These are phyloP conservation scores for Elsinoe arachidis DNA, from an alignment of 2,329 filamentous ascomycete genomes.

Conservation along the genomic window DNA sequence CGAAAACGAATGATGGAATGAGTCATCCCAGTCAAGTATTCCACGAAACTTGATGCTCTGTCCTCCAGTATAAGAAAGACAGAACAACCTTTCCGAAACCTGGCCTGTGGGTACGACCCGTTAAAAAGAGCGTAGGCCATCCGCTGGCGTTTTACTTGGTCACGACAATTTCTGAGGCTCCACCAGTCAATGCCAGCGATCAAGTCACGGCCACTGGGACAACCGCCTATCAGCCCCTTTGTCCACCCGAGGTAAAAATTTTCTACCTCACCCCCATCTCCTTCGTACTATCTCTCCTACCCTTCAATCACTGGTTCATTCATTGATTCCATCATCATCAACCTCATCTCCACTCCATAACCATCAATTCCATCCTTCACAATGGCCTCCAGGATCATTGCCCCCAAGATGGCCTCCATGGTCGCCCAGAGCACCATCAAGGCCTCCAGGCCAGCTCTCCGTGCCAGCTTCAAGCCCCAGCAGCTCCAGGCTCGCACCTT, in stretches of 20 bases:
- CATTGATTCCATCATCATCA: constrained; percentile 3
- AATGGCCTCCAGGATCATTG: constrained; percentile 75
- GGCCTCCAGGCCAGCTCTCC: constrained; percentile 68
- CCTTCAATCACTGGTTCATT: not conserved
- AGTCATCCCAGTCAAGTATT: not conserved
- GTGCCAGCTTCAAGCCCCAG: constrained; percentile 41
- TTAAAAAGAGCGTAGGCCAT: constrained; percentile 13
- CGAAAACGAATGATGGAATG: not conserved
- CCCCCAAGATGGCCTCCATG: constrained; percentile 64
- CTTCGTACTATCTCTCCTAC: not conserved
- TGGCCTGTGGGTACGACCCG: constrained; percentile 11
- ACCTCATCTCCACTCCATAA: constrained; percentile 21
- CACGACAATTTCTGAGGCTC: constrained; percentile 9
- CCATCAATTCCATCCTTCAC: constrained; percentile 44
- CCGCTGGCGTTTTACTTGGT: constrained; percentile 12
- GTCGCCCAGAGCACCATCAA: constrained; percentile 60
- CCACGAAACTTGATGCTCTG: not conserved
- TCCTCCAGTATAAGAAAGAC: not conserved
- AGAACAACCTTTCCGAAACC: not conserved
- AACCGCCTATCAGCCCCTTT: constrained; percentile 10
- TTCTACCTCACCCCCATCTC: constrained; percentile 7
- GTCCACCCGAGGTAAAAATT: constrained; percentile 13
- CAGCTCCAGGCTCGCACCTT: constrained; percentile 65
- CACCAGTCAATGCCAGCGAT: constrained; percentile 10
- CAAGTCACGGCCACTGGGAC: constrained; percentile 1